These are phyloP conservation scores for Picea engelmannii DNA, from an alignment of 83 land plant species.

Conservation along the genomic window DNA sequence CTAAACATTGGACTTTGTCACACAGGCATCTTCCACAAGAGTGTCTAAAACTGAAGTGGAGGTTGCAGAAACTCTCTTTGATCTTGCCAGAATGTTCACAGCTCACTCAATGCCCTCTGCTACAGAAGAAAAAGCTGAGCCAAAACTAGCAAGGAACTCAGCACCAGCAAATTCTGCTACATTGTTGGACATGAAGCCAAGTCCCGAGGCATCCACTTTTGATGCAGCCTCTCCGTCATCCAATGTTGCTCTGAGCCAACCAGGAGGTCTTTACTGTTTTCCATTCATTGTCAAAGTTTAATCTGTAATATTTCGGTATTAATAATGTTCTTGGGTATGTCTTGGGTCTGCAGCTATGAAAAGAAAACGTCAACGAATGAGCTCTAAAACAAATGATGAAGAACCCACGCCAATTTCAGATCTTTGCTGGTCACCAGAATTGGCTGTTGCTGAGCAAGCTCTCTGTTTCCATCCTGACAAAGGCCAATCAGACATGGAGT, in stretches of 20 bases:
- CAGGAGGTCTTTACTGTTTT: not conserved
- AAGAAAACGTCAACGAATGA: not conserved
- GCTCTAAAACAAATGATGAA: constrained; percentile 4
- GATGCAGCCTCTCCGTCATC: constrained; percentile 2
- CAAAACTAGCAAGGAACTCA: not conserved
- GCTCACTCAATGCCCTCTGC: not conserved
- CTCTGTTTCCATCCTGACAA: not conserved
- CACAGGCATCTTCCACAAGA: not conserved
- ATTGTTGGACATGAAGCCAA: not conserved
- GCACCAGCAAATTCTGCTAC: constrained; percentile 4
- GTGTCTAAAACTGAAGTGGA: constrained; percentile 13
- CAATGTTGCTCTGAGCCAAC: not conserved
- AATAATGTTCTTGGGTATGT: constrained; percentile 1
- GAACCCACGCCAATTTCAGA: not conserved
- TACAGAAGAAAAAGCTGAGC: not conserved
- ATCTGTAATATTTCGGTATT: not conserved
- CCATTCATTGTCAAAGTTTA: not conserved
- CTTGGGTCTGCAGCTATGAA: not conserved
- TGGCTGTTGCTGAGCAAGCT: not conserved
- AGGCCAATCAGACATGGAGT: constrained; percentile 1
- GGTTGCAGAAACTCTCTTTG: constrained; percentile 12
- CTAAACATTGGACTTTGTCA: not conserved
- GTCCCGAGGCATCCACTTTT: not conserved
- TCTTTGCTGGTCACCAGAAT: no score
- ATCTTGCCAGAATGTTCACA: constrained; percentile 14